Conservation (phyloP, 2,329 filamentous ascomycete genomes). For the Arthrobotrys musiformis region DNA sequence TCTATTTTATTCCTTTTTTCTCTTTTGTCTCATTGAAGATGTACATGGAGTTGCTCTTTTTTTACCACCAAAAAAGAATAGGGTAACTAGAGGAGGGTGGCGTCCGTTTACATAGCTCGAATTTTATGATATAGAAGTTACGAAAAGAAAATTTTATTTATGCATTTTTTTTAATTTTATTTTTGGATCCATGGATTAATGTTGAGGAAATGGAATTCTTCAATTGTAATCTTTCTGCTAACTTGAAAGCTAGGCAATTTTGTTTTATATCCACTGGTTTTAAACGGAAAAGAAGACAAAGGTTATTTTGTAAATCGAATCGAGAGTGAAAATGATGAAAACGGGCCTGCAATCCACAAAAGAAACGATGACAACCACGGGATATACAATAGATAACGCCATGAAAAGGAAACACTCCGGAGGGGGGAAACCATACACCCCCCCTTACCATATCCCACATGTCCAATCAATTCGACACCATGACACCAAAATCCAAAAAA, state of each 20-base stretch:
- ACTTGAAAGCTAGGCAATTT: not conserved
- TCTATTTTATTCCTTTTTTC: slow-evolving; percentile 17
- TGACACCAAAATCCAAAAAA: slow-evolving; percentile 3
- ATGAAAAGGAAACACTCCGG: slow-evolving; percentile 12
- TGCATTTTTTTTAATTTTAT: not conserved
- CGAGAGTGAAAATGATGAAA: not conserved
- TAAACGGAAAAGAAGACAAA: not conserved
- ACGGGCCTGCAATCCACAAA: not conserved
- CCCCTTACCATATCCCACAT: not conserved
- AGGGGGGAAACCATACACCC: not conserved
- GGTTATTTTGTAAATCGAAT: not conserved
- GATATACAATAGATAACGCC: slow-evolving; percentile 17
- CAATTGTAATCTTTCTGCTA: not conserved
- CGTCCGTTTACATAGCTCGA: slow-evolving; percentile 40
- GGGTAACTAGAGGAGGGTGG: slow-evolving; percentile 25
- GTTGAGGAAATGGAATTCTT: not conserved
- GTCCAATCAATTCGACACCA: not conserved
- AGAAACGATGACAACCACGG: not conserved
- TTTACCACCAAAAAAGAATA: slow-evolving; percentile 30
- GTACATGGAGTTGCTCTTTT: slow-evolving; percentile 41
- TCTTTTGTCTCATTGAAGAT: slow-evolving; percentile 24
- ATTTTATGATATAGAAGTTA: slow-evolving; percentile 31
- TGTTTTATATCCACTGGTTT: too few species aligned
- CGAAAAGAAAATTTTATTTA: not conserved
- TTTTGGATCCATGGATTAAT: not conserved